Evolutionary conservation across 1,139 yeast genomes (phyloP).

Genomic region (Kazachstania sp.): DNA sequence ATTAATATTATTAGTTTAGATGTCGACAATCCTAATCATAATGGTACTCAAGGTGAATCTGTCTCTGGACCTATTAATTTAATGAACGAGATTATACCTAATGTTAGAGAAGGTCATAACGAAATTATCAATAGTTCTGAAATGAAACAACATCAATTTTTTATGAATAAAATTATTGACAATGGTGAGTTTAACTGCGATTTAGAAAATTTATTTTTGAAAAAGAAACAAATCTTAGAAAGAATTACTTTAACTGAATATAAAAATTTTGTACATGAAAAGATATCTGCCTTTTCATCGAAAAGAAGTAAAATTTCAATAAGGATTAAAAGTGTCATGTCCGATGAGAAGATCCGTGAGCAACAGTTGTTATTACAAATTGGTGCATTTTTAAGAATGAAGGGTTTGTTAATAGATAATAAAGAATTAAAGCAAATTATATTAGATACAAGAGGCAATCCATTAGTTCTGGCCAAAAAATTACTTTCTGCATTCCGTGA

Average conservation of each 20-base stretch:
- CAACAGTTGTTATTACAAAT: constrained; percentile 34
- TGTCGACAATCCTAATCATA: not conserved
- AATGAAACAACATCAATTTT: constrained; percentile 37
- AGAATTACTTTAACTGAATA: constrained; percentile 31
- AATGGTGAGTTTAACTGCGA: constrained; percentile 17
- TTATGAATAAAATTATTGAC: constrained; percentile 43
- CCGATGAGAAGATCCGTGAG: constrained; percentile 30
- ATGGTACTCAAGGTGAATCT: constrained; percentile 8
- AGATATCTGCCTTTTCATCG: constrained; percentile 35
- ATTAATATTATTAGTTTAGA: not conserved
- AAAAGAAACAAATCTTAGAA: constrained; percentile 30
- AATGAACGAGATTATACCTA: constrained; percentile 32
- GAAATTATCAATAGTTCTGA: constrained; percentile 23
- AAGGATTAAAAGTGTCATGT: constrained; percentile 33
- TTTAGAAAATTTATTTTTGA: not conserved
- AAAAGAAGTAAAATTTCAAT: constrained; percentile 36
- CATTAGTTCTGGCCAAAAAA: constrained; percentile 32
- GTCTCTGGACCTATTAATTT: constrained; percentile 34
- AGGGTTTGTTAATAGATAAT: constrained; percentile 38
- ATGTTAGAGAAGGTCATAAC: constrained; percentile 31
- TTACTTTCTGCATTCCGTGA: constrained; percentile 35
- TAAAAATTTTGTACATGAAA: constrained; percentile 29
- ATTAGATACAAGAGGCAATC: constrained; percentile 32
- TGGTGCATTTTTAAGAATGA: constrained; percentile 35
- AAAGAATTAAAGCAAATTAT: constrained; percentile 34